These are phyloP conservation scores for Rhodamnia rubescens DNA, from an alignment of 345 rosid genomes.

Conservation along the genomic window DNA sequence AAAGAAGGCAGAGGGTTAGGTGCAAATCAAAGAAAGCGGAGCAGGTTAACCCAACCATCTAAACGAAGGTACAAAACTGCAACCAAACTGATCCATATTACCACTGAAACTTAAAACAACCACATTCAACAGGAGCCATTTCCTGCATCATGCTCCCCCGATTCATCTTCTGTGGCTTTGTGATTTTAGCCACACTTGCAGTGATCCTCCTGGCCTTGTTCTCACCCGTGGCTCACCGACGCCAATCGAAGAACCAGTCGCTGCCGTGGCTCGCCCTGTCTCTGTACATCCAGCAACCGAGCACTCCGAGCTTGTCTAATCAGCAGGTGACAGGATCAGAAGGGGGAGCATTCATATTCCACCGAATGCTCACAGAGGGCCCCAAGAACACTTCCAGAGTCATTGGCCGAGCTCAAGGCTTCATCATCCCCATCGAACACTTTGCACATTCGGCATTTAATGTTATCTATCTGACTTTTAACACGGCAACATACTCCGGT, in stretches of 20 bases:
- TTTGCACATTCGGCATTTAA: conserved; percentile 62
- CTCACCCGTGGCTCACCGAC: conserved; percentile 36
- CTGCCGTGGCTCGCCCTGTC: conserved; percentile 56
- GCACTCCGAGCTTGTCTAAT: conserved; percentile 4
- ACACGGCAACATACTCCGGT: conserved; percentile 41
- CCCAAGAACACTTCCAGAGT: conserved; percentile 58
- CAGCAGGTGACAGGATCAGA: background rate
- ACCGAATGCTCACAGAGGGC: conserved; percentile 49
- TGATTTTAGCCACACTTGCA: background rate
- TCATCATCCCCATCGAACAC: conserved; percentile 47
- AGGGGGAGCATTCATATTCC: conserved; percentile 53
- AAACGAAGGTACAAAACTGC: background rate
- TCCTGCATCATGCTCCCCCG: conserved; percentile 38
- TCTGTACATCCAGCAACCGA: conserved; percentile 57
- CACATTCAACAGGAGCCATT: background rate
- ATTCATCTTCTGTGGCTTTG: conserved; percentile 15
- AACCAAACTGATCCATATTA: background rate
- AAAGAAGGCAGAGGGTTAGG: conserved; percentile 10
- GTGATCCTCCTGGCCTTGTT: conserved; percentile 24
- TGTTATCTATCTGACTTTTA: conserved; percentile 54
- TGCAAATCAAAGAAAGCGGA: conserved; percentile 17
- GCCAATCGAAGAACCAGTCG: background rate
- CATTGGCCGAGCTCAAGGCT: conserved; percentile 71
- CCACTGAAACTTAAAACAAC: background rate
- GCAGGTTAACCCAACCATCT: conserved; percentile 2